Evolutionary conservation across 768 basidiomycete genomes (phyloP).

Genomic region (Lactarius sp.): DNA sequence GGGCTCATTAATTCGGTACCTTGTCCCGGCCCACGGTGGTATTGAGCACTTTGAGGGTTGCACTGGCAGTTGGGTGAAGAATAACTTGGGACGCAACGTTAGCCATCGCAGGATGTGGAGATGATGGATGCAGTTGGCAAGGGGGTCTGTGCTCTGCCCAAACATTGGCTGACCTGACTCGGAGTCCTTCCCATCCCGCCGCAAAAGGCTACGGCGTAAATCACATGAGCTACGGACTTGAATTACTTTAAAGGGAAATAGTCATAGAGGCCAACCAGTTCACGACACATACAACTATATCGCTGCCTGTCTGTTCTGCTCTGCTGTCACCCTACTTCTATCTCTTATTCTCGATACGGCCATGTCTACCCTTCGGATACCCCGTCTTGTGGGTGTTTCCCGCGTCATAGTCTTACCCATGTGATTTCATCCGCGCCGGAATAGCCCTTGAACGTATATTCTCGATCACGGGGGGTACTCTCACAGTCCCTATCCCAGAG

Average conservation of each 20-base stretch:
- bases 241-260: background rate
- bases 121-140: background rate
- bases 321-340: background rate
- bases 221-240: conserved; percentile 13
- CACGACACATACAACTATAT: background rate
- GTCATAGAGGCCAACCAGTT: background rate
- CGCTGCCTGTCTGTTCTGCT: background rate
- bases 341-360: conserved; percentile 1
- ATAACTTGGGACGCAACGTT: conserved; percentile 68
- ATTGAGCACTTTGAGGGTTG: conserved; percentile 66
- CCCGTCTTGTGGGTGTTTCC: conserved; percentile 20
- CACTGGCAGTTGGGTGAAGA: conserved; percentile 77
- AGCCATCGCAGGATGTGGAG: conserved; percentile 29
- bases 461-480: background rate
- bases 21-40: conserved; percentile 92
- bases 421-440: conserved; percentile 29
- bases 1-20: conserved; percentile 39
- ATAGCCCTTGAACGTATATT: conserved; percentile 11
- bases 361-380: conserved; percentile 32
- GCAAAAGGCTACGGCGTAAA: background rate
- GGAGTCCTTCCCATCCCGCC: background rate
- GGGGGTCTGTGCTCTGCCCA: no score
- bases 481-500: conserved; percentile 23
- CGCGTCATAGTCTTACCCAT: conserved; percentile 27
- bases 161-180: no score